These are phyloP conservation scores for Annulohypoxylon bovei DNA, from an alignment of 495 filamentous ascomycete species.

Conservation along the genomic window DNA sequence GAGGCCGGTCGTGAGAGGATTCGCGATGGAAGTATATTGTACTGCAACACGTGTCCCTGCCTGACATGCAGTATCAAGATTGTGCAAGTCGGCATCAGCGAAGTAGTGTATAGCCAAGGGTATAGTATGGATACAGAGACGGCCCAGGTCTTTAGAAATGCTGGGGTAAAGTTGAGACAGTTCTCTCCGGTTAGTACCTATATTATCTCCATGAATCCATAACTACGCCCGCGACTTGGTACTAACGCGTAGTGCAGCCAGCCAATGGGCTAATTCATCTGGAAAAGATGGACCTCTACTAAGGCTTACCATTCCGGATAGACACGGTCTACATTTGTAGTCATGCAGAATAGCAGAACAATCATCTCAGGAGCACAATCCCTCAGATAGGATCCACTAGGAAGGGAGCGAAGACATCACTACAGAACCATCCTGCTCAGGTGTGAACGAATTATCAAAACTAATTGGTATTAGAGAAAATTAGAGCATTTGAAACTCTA, in stretches of 20 bases:
- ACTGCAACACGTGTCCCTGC: slow-evolving; percentile 97
- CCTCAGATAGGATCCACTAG: not conserved
- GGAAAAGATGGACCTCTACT: slow-evolving; percentile 55
- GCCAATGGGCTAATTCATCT: slow-evolving; percentile 64
- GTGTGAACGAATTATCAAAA: slow-evolving; percentile 6
- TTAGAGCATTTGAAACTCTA: slow-evolving; percentile 26
- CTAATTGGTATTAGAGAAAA: slow-evolving; percentile 42
- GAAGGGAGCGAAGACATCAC: not conserved
- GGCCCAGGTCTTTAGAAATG: slow-evolving; percentile 78
- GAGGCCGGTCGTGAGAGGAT: slow-evolving; percentile 94
- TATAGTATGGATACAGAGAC: slow-evolving; percentile 94
- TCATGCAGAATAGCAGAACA: not conserved
- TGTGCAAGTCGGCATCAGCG: slow-evolving; percentile 90
- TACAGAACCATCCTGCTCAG: not conserved
- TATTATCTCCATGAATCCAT: not conserved
- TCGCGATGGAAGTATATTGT: slow-evolving; percentile 77
- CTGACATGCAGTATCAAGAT: slow-evolving; percentile 99
- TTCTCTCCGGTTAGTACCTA: slow-evolving; percentile 75
- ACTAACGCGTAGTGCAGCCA: slow-evolving; percentile 51
- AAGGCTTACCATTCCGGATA: not conserved
- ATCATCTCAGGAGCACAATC: not conserved
- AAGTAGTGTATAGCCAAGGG: slow-evolving; percentile 92
- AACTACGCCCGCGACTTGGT: not conserved
- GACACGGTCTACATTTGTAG: not conserved
- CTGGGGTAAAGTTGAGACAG: slow-evolving; percentile 80